phyloP scores from a whole-genome alignment of 345 rosid species.

The Populus pruinosa region DNA sequence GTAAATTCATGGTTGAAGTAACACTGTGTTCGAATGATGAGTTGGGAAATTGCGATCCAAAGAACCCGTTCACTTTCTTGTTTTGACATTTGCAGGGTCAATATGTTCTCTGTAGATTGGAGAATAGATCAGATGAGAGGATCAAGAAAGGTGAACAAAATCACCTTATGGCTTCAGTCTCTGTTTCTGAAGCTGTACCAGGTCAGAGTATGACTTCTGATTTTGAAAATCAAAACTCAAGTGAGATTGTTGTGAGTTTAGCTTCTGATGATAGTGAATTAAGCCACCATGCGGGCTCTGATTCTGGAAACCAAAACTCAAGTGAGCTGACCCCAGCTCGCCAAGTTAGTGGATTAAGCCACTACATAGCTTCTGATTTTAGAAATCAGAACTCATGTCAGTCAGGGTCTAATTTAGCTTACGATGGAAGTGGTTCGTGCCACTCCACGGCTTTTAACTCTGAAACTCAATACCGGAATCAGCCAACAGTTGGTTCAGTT shows the following conservation, averaged over 20 bases:
- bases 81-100: constrained; percentile 15
- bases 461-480: not conserved
- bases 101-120: constrained; percentile 31
- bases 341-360: not conserved
- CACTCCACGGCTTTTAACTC: not conserved
- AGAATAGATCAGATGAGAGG: constrained; percentile 1
- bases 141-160: not conserved
- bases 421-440: not conserved
- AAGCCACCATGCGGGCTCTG: not conserved
- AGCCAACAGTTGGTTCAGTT: not conserved
- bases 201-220: not conserved
- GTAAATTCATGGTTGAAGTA: not conserved
- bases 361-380: not conserved
- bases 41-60: not conserved
- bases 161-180: not conserved
- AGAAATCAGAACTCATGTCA: not conserved
- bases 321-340: not conserved
- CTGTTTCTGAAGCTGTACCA: not conserved
- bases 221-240: not conserved
- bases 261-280: not conserved
- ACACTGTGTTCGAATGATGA: not conserved
- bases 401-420: not conserved
- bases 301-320: constrained; percentile 2
- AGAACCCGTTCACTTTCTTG: not conserved
- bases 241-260: not conserved